These are phyloP conservation scores for Bruguiera parviflora DNA, from an alignment of 345 rosid species.

Conservation along the genomic window DNA sequence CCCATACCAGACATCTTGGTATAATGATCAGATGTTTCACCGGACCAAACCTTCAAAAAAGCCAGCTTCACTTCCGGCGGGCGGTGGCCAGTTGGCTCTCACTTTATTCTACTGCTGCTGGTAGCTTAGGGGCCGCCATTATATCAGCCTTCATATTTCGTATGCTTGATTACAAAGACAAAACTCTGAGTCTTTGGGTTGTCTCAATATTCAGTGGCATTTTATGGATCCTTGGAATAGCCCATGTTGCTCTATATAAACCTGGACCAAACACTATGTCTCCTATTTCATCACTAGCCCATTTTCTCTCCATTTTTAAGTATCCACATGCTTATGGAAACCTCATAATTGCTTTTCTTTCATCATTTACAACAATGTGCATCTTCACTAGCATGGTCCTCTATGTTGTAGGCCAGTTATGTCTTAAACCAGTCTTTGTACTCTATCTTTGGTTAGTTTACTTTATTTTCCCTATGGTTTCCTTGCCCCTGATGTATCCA, in stretches of 20 bases:
- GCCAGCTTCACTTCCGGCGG: conserved; percentile 32
- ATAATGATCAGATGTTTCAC: conserved; percentile 43
- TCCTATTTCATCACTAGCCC: conserved; percentile 17
- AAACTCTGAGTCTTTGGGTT: conserved; percentile 43
- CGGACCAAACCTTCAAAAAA: conserved; percentile 24
- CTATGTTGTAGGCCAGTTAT: conserved; percentile 42
- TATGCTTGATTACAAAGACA: conserved; percentile 41
- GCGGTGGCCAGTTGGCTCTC: conserved; percentile 54
- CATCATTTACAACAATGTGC: conserved; percentile 58
- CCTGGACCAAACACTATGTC: conserved; percentile 16
- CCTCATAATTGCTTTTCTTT: conserved; percentile 33
- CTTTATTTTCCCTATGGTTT: conserved; percentile 44
- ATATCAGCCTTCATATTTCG: conserved; percentile 48
- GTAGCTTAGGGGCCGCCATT: conserved; percentile 48
- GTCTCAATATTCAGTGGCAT: conserved; percentile 65
- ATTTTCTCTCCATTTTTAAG: conserved; percentile 38
- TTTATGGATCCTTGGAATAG: conserved; percentile 44
- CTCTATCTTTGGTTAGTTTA: conserved; percentile 47
- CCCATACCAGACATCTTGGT: conserved; percentile 57
- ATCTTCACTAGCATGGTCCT: conserved; percentile 45
- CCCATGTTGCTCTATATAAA: conserved; percentile 26
- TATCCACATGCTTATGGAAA: conserved; percentile 48
- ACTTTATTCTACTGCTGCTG: conserved; percentile 38
- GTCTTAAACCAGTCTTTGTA: conserved; percentile 37
- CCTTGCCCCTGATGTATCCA: conserved; percentile 46